Percentiles rank a stretch among this genome's conserved stretches.
phyloP scores from a whole-genome alignment of 257 asterid species.

The Przewalskia tangutica region DNA sequence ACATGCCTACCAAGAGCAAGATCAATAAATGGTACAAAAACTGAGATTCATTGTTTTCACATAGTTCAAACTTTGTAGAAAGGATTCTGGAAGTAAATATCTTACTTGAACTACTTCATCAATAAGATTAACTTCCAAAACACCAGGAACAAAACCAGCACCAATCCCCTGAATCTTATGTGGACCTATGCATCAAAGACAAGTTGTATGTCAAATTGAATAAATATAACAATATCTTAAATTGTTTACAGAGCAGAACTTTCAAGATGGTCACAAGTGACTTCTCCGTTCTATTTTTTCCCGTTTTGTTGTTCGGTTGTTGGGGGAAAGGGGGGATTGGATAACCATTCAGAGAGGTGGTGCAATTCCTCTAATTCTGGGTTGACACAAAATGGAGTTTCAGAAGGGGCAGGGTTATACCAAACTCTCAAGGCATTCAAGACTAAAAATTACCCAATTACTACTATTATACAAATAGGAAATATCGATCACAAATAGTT shows the following conservation, averaged over 20 bases:
- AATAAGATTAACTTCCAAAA: slow-evolving; percentile 56
- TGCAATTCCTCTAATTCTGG: neutral
- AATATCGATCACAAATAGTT: neutral
- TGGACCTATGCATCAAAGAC: slow-evolving; percentile 47
- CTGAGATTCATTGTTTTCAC: neutral
- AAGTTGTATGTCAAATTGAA: slow-evolving; percentile 10
- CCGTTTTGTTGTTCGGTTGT: neutral
- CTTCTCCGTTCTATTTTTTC: neutral
- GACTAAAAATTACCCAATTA: neutral
- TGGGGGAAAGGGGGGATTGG: neutral
- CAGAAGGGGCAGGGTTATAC: neutral
- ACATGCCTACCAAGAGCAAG: neutral
- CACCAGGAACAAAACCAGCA: slow-evolving; percentile 90
- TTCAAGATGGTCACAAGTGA: neutral
- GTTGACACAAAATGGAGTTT: neutral
- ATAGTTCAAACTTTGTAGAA: neutral
- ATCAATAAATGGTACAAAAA: neutral
- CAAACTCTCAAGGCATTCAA: neutral
- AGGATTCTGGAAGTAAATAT: neutral
- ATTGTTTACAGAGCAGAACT: neutral
- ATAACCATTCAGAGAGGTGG: neutral
- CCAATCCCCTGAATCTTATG: slow-evolving; percentile 99
- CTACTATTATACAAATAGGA: neutral
- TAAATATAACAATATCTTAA: neutral
- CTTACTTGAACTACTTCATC: slow-evolving; percentile 93